phyloP scores from a whole-genome alignment of 2,329 filamentous ascomycete species.

The Pezicula neosporulosa region DNA sequence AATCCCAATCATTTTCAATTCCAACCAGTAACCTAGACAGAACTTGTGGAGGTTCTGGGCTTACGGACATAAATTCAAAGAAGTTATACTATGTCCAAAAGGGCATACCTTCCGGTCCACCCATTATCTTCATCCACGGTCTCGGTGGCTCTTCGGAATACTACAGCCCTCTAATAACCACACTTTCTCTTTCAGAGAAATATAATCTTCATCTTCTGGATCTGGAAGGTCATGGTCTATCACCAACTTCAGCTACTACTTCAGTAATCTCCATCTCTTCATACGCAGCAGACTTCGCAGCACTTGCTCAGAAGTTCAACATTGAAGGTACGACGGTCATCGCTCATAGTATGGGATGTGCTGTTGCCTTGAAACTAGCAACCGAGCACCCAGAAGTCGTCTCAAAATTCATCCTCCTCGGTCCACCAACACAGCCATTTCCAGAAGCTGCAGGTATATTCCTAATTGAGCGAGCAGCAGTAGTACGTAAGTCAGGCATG shows the following conservation, averaged over 20 bases:
- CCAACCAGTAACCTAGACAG: slow-evolving; percentile 28
- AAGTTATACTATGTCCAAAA: slow-evolving; percentile 32
- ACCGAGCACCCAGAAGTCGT: slow-evolving; percentile 36
- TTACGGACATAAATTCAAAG: slow-evolving; percentile 38
- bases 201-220: slow-evolving; percentile 43
- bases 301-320: slow-evolving; percentile 32
- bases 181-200: no score
- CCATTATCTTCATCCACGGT: slow-evolving; percentile 52
- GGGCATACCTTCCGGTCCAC: slow-evolving; percentile 20
- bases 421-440: slow-evolving; percentile 42
- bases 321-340: slow-evolving; percentile 37
- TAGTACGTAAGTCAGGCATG: slow-evolving; percentile 43
- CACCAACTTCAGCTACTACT: slow-evolving; percentile 43
- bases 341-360: slow-evolving; percentile 49
- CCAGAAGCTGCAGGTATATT: slow-evolving; percentile 30
- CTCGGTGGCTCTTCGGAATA: slow-evolving; percentile 43
- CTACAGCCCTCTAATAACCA: slow-evolving; percentile 41
- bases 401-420: slow-evolving; percentile 42
- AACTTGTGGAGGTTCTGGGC: slow-evolving; percentile 24
- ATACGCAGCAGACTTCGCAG: slow-evolving; percentile 38
- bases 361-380: slow-evolving; percentile 42
- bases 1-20: slow-evolving; percentile 21
- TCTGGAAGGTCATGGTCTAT: slow-evolving; percentile 53
- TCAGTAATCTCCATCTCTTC: slow-evolving; percentile 38
- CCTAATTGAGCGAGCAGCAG: slow-evolving; percentile 31